Base-by-base conservation (phyloP, 2,329 filamentous ascomycete species). In the Aureobasidium sp. region DNA sequence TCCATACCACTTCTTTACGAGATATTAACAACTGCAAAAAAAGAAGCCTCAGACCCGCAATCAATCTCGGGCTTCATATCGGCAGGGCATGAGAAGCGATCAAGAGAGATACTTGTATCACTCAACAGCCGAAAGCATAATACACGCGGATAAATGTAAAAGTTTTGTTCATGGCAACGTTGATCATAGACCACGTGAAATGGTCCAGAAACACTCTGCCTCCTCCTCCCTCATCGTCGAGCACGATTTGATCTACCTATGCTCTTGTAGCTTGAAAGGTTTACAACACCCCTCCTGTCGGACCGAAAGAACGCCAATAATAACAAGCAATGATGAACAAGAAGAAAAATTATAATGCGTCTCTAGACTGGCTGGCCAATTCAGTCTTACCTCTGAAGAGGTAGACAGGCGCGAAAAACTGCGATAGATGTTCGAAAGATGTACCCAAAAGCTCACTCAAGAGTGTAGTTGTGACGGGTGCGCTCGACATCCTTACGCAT, bases 401-500 rank as follows among this genome's bases (percentile, higher is more conserved):
- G 13, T 21, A 32, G 32, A 9, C 25, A 36, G 21, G 30, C 11
- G 11, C 8, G 29, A 5, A 16, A 45, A 21, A n/a, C 30, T 45
- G 39, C 29, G 14, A 45, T 14, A 25, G 5, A 10, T 25, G 16
- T 29, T 45, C 14, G 21, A 7, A 3, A 45, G 13, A 6, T 10
- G n/a, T 11, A 3, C n/a, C n/a, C 29, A 21, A 16, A 14, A 45
- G 36, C 16, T 59, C 36, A 59, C 9, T 64, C 62, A 32, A 60
- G 41, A 27, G 93, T 85, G 75, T 96, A 95, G 67, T 94, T 87
- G 72, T 96, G 91, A 69, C 91, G 87, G 72, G 84, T 88, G 70
- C 92, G 83, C 64, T 87, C 85, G 51, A 85, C 85, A 72, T 97
- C 94, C 75, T 96, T 97, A 68, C 91, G 89, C 94, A 97, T 97